These are phyloP conservation scores for Moniliophthora roreri DNA, from an alignment of 1,284 basidiomycete genomes.

Conservation along the genomic window DNA sequence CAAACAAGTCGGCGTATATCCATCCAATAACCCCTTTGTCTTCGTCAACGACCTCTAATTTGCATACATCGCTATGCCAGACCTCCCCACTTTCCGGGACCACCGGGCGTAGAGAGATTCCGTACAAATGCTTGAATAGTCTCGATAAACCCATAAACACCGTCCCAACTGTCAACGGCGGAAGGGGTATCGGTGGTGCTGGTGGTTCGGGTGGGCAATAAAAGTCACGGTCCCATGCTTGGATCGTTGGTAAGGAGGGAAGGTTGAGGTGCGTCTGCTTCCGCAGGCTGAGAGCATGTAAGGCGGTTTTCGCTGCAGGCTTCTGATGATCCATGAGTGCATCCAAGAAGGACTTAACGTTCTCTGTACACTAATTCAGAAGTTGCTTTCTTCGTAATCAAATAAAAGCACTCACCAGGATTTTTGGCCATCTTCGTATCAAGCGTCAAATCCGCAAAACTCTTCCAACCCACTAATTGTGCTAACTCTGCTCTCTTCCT, in stretches of 20 bases:
- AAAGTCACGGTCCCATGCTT: constrained; percentile 94
- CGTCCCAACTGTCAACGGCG: constrained; percentile 77
- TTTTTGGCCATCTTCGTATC: constrained; percentile 95
- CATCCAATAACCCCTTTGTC: constrained; percentile 84
- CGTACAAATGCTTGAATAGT: constrained; percentile 85
- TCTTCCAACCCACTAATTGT: constrained; percentile 76
- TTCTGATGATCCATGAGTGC: constrained; percentile 77
- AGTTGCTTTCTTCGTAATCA: constrained; percentile 9
- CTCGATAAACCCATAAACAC: constrained; percentile 86
- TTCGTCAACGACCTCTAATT: constrained; percentile 92
- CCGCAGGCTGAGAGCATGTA: constrained; percentile 67
- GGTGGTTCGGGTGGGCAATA: constrained; percentile 80
- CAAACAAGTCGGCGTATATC: constrained; percentile 94
- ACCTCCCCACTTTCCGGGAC: constrained; percentile 75
- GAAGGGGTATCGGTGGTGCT: constrained; percentile 67
- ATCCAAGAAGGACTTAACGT: constrained; percentile 82
- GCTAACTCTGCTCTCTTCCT: constrained; percentile 78
- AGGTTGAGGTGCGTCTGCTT: constrained; percentile 72
- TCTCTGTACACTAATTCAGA: constrained; percentile 46
- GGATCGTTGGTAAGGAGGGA: constrained; percentile 60
- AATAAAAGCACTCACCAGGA: constrained; percentile 53
- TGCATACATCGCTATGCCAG: constrained; percentile 89
- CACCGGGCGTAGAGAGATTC: constrained; percentile 77
- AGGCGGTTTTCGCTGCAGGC: constrained; percentile 71
- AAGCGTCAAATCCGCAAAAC: constrained; percentile 82